A percentile compares a stretch with the other conserved stretches of the same genome.
phyloP scores from a whole-genome alignment of 176 grass and related monocot genomes.

The Tillandsia leiboldiana region DNA sequence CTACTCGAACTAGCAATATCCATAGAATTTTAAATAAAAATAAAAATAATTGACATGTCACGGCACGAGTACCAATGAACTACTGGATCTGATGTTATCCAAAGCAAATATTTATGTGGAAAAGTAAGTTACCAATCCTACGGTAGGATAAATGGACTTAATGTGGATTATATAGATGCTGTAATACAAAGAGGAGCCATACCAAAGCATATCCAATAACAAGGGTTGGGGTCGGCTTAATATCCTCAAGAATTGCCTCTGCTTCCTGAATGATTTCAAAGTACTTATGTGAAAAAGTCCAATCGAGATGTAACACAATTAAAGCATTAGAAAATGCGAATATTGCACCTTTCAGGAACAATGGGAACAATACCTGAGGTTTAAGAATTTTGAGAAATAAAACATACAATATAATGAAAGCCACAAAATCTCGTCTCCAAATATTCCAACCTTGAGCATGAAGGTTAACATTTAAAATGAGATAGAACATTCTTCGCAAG shows the following conservation, averaged over 20 bases:
- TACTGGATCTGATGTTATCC: background rate
- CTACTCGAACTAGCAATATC: constrained; percentile 1
- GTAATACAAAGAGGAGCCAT: constrained; percentile 7
- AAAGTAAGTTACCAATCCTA: constrained; percentile 1
- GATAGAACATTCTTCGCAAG: too few relatives aligned
- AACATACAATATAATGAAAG: too few relatives aligned
- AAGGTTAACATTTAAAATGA: too few relatives aligned
- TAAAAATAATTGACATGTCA: too few relatives aligned
- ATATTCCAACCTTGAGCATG: too few relatives aligned
- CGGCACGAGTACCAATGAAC: background rate
- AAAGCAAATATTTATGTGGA: background rate
- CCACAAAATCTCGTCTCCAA: too few relatives aligned
- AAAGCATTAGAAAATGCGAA: background rate
- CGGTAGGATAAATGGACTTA: constrained; percentile 5
- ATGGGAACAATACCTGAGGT: too few relatives aligned
- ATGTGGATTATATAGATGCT: constrained; percentile 1
- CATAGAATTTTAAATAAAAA: constrained; percentile 3
- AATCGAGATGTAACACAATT: background rate
- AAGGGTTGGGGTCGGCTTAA: constrained; percentile 77
- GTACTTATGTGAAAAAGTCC: constrained; percentile 4
- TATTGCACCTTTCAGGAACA: too few relatives aligned
- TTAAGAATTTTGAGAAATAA: too few relatives aligned
- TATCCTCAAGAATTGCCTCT: constrained; percentile 75
- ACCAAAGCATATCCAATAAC: constrained; percentile 63
- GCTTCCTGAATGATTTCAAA: constrained; percentile 55